phyloP scores from a whole-genome alignment of 2,329 filamentous ascomycete species.

The Aspergillus pseudoglaucus region DNA sequence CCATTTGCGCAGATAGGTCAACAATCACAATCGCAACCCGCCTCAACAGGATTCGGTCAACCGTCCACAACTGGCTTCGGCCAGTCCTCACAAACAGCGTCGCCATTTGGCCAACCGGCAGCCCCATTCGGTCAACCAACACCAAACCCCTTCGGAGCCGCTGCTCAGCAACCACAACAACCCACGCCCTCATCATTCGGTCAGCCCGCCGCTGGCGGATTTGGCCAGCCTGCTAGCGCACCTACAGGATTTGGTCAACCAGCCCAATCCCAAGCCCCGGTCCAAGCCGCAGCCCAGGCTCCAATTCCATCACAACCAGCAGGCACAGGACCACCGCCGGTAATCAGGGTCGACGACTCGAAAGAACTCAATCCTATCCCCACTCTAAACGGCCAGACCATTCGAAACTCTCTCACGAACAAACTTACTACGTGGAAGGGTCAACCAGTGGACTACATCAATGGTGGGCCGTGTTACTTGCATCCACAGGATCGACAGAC shows the following conservation, averaged over 20 bases:
- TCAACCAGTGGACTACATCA: slow-evolving; percentile 55
- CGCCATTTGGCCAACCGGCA: slow-evolving; percentile 28
- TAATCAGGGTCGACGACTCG: slow-evolving; percentile 20
- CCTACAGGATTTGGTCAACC: slow-evolving; percentile 2
- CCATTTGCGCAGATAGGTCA: slow-evolving; percentile 33
- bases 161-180: slow-evolving; percentile 35
- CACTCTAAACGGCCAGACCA: slow-evolving; percentile 30
- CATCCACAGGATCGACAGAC: slow-evolving; percentile 48
- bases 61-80: slow-evolving; percentile 26
- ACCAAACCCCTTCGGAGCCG: slow-evolving; percentile 22
- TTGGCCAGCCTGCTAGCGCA: slow-evolving; percentile 14
- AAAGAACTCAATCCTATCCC: slow-evolving; percentile 31
- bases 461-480: slow-evolving; percentile 46
- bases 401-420: slow-evolving; percentile 28
- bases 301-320: slow-evolving; percentile 4
- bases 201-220: slow-evolving; percentile 10
- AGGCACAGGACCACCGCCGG: slow-evolving; percentile 22
- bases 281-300: slow-evolving; percentile 2
- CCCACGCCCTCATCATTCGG: slow-evolving; percentile 26
- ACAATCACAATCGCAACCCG: slow-evolving; percentile 26
- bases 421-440: slow-evolving; percentile 56
- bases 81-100: slow-evolving; percentile 20
- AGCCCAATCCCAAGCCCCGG: slow-evolving; percentile 1
- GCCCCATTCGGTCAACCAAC: slow-evolving; percentile 29
- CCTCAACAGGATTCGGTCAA: slow-evolving; percentile 25